phyloP scores from a whole-genome alignment of 306 rosid species.

The Cicer cuneatum region DNA sequence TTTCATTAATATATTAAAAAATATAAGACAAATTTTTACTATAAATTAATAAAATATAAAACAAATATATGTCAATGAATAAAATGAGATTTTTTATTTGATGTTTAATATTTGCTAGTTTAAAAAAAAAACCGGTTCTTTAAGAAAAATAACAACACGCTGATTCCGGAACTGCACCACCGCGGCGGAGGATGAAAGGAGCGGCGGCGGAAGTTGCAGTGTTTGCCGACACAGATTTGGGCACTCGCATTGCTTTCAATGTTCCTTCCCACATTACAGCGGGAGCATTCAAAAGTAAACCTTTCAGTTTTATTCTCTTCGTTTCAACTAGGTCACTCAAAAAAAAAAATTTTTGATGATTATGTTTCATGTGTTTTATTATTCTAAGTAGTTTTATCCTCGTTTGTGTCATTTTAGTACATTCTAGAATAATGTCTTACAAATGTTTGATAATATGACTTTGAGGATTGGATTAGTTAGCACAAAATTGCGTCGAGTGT shows the following conservation, averaged over 20 bases:
- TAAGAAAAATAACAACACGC: too few species aligned
- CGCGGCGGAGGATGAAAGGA: constrained; percentile 1
- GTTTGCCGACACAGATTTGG: constrained; percentile 71
- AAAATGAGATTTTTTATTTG: too few species aligned
- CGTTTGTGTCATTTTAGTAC: too few species aligned
- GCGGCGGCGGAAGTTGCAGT: constrained; percentile 56
- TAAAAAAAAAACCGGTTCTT: too few species aligned
- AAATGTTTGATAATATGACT: background rate
- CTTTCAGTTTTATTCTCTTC: background rate
- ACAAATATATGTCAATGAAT: too few species aligned
- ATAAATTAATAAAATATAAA: too few species aligned
- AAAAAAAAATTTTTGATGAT: too few species aligned
- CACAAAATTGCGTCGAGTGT: background rate
- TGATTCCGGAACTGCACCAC: background rate
- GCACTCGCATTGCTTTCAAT: constrained; percentile 69
- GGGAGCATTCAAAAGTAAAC: constrained; percentile 66
- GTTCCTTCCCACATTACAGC: constrained; percentile 60
- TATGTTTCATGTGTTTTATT: too few species aligned
- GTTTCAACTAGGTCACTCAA: background rate
- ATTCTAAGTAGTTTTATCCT: background rate
- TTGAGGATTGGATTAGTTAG: background rate
- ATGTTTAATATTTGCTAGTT: too few species aligned
- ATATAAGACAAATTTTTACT: too few species aligned
- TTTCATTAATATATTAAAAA: too few species aligned
- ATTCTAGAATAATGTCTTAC: too few species aligned